Conservation (phyloP, 2,329 filamentous ascomycete genomes). For the Sordariomycetes sp. region DNA sequence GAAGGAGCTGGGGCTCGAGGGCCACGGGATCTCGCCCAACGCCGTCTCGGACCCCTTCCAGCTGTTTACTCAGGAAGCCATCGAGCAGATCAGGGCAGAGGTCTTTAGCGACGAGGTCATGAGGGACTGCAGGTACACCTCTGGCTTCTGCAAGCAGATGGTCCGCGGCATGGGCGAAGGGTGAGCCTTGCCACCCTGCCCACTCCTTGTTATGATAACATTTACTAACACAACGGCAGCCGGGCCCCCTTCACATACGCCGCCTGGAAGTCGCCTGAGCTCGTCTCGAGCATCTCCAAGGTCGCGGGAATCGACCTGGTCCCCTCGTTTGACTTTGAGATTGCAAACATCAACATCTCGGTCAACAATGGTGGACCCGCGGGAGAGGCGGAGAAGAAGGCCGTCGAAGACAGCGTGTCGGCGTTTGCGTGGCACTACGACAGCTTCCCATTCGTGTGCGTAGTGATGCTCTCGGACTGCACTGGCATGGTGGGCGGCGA, state of each 20-base stretch:
- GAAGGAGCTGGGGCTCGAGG: conserved; percentile 45
- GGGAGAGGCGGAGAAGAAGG: conserved; percentile 17
- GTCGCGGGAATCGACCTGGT: conserved; percentile 42
- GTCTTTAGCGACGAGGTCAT: conserved; percentile 44
- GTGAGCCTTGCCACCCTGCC: conserved; percentile 24
- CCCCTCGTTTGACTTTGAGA: conserved; percentile 38
- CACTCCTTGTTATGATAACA: too few species aligned
- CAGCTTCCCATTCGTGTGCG: conserved; percentile 56
- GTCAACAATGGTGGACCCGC: conserved; percentile 26
- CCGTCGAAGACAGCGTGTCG: conserved; percentile 22
- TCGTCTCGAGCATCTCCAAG: conserved; percentile 31
- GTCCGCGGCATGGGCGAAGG: conserved; percentile 28
- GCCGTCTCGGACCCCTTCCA: conserved; percentile 53
- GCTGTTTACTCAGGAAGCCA: conserved; percentile 47
- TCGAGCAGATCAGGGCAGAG: conserved; percentile 48
- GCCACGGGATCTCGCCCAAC: conserved; percentile 44
- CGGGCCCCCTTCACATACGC: conserved; percentile 52
- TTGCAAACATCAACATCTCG: conserved; percentile 41
- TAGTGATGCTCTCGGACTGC: conserved; percentile 54
- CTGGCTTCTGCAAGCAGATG: conserved; percentile 34
- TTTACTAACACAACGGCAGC: conserved; percentile 16
- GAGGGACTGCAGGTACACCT: conserved; percentile 40
- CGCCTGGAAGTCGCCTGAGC: conserved; percentile 26
- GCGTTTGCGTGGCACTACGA: conserved; percentile 52
- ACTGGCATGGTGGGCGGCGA: conserved; percentile 50